A percentile compares a stretch with the other conserved stretches of the same genome.
Conservation (phyloP, 2,329 filamentous ascomycete genomes). For the Sphaerulina populicola region DNA sequence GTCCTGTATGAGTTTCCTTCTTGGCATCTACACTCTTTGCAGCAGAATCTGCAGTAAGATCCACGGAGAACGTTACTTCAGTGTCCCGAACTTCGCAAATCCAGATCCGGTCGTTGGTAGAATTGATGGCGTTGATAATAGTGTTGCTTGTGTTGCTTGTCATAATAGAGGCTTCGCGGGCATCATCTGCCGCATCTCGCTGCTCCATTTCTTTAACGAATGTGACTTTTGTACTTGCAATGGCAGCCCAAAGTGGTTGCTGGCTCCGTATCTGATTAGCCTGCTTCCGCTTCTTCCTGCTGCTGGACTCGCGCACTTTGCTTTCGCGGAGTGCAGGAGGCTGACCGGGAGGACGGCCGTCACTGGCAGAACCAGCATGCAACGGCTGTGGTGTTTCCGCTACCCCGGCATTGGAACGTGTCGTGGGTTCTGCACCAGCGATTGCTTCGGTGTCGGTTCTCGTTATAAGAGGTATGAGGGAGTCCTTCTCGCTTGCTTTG, state of each 20-base stretch:
- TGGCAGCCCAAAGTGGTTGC: slow-evolving; percentile 87
- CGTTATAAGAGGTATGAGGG: slow-evolving; percentile 24
- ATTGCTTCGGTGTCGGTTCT: slow-evolving; percentile 29
- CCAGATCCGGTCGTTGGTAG: slow-evolving; percentile 61
- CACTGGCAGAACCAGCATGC: slow-evolving; percentile 32
- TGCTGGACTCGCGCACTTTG: slow-evolving; percentile 52
- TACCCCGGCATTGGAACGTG: slow-evolving; percentile 16
- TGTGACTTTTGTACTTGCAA: slow-evolving; percentile 93
- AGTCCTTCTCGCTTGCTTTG: slow-evolving; percentile 32
- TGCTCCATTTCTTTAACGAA: slow-evolving; percentile 74
- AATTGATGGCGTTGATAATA: slow-evolving; percentile 56
- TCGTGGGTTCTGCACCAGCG: slow-evolving; percentile 21
- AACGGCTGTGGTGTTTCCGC: slow-evolving; percentile 23
- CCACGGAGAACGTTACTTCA: slow-evolving; percentile 59
- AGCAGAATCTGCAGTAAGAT: slow-evolving; percentile 27
- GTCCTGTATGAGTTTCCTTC: slow-evolving; percentile 35
- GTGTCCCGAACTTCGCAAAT: slow-evolving; percentile 71
- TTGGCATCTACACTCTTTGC: slow-evolving; percentile 23
- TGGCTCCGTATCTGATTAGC: slow-evolving; percentile 82
- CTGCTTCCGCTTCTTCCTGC: slow-evolving; percentile 82
- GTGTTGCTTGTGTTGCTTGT: slow-evolving; percentile 57
- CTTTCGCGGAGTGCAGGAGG: slow-evolving; percentile 46
- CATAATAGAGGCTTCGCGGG: slow-evolving; percentile 63
- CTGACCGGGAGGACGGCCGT: slow-evolving; percentile 44
- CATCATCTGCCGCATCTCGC: slow-evolving; percentile 66